These are phyloP conservation scores for Priceomyces castillae DNA, from an alignment of 805 yeast genomes.

Conservation along the genomic window DNA sequence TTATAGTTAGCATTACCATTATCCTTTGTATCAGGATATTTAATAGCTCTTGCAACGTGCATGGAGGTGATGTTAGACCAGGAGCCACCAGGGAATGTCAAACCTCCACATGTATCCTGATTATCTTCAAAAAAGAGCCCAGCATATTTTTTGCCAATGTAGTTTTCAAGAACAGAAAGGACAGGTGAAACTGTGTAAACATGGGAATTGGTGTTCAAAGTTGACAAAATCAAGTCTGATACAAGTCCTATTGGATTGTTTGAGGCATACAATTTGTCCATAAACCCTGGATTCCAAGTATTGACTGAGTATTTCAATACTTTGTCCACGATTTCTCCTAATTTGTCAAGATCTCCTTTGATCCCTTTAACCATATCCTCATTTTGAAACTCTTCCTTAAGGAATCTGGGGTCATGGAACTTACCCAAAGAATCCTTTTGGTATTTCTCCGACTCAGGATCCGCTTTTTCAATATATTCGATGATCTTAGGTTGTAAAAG, in stretches of 20 bases:
- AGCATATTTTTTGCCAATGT: conserved; percentile 67
- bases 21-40: conserved; percentile 66
- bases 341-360: conserved; percentile 38
- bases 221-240: conserved; percentile 63
- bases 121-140: conserved; percentile 46
- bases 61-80: conserved; percentile 80
- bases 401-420: conserved; percentile 47
- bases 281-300: conserved; percentile 84
- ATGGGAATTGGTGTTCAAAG: conserved; percentile 79
- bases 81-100: conserved; percentile 85
- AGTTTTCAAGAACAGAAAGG: conserved; percentile 69
- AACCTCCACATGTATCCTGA: conserved; percentile 64
- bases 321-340: conserved; percentile 50
- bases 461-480: conserved; percentile 49
- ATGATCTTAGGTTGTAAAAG: conserved; percentile 52
- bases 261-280: conserved; percentile 83
- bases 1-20: conserved; percentile 51
- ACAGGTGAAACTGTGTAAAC: conserved; percentile 85
- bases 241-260: conserved; percentile 82
- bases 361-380: conserved; percentile 25
- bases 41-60: conserved; percentile 66
- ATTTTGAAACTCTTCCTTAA: conserved; percentile 32
- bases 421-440: conserved; percentile 50
- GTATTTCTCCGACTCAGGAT: conserved; percentile 28
- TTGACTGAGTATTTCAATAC: conserved; percentile 67